A percentile compares a stretch with the other conserved stretches of the same genome.
Evolutionary conservation across 116 monocot species (phyloP).

Genomic region (Papilionanthe hybrid): DNA sequence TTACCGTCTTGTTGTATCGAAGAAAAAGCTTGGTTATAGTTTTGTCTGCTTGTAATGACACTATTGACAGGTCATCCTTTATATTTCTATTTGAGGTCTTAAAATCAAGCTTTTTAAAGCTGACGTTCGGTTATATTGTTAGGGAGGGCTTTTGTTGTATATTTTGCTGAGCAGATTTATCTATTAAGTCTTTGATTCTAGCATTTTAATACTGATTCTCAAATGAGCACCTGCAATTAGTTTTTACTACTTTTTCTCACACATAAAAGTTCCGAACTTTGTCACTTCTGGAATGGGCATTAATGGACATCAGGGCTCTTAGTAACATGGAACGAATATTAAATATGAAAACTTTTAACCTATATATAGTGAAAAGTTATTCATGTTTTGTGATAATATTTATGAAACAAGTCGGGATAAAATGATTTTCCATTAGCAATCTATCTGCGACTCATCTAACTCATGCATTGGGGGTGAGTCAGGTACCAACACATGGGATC

Average conservation of each 20-base stretch:
- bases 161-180: slow-evolving; percentile 17
- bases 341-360: too few relatives aligned
- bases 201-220: slow-evolving; percentile 41
- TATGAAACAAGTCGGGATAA: too few relatives aligned
- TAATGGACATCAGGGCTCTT: not conserved
- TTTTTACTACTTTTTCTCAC: too few relatives aligned
- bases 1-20: not conserved
- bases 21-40: not conserved
- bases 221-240: not conserved
- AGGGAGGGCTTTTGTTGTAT: not conserved
- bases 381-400: too few relatives aligned
- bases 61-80: not conserved
- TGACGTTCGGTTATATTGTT: slow-evolving; percentile 5
- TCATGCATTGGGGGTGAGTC: not conserved
- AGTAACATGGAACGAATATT: too few relatives aligned
- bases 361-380: too few relatives aligned
- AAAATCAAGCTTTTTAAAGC: slow-evolving; percentile 18
- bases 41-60: not conserved
- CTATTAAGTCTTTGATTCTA: slow-evolving; percentile 25
- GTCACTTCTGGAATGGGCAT: too few relatives aligned
- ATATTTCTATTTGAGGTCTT: slow-evolving; percentile 11
- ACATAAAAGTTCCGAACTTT: too few relatives aligned
- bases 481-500: slow-evolving; percentile 52
- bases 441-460: not conserved
- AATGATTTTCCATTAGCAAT: too few relatives aligned